Conservation (phyloP, 2,329 filamentous ascomycete species). For the Helotiales sp. region DNA sequence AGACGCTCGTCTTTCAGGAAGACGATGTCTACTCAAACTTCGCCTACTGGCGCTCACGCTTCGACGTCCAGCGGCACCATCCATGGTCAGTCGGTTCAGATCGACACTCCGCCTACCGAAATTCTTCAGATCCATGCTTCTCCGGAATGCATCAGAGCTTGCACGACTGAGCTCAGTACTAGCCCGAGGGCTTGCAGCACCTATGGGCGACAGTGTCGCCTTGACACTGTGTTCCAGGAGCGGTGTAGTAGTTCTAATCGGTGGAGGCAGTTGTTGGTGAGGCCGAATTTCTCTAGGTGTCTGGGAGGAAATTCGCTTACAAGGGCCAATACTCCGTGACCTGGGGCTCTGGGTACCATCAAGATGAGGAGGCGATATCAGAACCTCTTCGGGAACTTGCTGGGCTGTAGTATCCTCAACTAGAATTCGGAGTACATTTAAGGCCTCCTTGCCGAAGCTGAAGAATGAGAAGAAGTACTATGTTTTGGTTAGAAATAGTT, state of each 20-base stretch:
- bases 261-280: slow-evolving; percentile 24
- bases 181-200: slow-evolving; percentile 56
- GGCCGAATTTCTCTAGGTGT: slow-evolving; percentile 22
- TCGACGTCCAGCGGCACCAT: slow-evolving; percentile 53
- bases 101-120: slow-evolving; percentile 56
- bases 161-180: slow-evolving; percentile 58
- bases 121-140: slow-evolving; percentile 54
- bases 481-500: slow-evolving; percentile 34
- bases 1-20: slow-evolving; percentile 55
- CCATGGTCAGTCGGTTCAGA: slow-evolving; percentile 49
- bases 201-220: slow-evolving; percentile 61
- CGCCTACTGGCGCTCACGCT: slow-evolving; percentile 67
- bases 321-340: slow-evolving; percentile 18
- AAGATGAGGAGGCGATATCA: slow-evolving; percentile 27
- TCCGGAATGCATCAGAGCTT: slow-evolving; percentile 59
- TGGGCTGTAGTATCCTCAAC: slow-evolving; percentile 44
- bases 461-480: slow-evolving; percentile 98
- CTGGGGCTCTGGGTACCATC: slow-evolving; percentile 34
- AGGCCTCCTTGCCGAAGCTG: slow-evolving; percentile 80
- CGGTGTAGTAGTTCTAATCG: slow-evolving; percentile 35
- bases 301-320: slow-evolving; percentile 37
- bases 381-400: slow-evolving; percentile 41
- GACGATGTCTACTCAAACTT: slow-evolving; percentile 55
- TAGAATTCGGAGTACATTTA: slow-evolving; percentile 67
- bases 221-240: slow-evolving; percentile 60